Evolutionary conservation across 2,329 filamentous ascomycete species (phyloP).

Genomic region (Tolypocladium guangdongense): DNA sequence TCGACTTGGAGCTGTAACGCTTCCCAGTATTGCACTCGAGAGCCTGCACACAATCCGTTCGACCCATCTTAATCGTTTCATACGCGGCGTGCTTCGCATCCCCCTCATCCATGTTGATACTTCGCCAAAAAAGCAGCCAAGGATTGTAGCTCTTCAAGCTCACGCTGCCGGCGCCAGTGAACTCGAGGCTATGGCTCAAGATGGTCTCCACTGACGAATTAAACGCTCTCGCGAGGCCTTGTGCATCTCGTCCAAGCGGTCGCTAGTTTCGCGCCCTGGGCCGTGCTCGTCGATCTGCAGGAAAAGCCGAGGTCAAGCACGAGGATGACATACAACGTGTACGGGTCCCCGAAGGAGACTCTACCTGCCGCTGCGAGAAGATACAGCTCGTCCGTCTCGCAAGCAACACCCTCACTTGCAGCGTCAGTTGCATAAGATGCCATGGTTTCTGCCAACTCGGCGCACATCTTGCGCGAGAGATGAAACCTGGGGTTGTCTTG

Average conservation of each 20-base stretch:
- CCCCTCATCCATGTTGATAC: background rate
- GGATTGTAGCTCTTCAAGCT: background rate
- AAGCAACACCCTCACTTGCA: background rate
- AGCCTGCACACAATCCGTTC: background rate
- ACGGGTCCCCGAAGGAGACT: background rate
- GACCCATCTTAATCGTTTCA: background rate
- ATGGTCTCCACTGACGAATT: background rate
- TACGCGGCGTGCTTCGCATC: background rate
- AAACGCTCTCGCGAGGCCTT: background rate
- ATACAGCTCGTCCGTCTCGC: background rate
- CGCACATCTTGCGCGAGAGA: background rate
- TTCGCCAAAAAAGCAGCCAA: background rate
- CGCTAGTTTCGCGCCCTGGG: background rate
- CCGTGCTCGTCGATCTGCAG: background rate
- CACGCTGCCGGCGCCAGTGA: background rate
- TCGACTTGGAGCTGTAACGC: background rate
- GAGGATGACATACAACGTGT: background rate
- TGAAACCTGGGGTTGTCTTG: background rate
- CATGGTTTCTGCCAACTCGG: background rate
- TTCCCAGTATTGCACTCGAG: background rate
- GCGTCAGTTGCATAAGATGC: background rate
- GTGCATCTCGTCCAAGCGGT: background rate
- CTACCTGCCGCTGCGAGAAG: background rate
- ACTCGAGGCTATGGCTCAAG: background rate
- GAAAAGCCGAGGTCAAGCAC: background rate